A percentile compares a stretch with the other conserved stretches of the same genome.
Conservation (phyloP, 495 filamentous ascomycete genomes). For the Tuber borchii region DNA sequence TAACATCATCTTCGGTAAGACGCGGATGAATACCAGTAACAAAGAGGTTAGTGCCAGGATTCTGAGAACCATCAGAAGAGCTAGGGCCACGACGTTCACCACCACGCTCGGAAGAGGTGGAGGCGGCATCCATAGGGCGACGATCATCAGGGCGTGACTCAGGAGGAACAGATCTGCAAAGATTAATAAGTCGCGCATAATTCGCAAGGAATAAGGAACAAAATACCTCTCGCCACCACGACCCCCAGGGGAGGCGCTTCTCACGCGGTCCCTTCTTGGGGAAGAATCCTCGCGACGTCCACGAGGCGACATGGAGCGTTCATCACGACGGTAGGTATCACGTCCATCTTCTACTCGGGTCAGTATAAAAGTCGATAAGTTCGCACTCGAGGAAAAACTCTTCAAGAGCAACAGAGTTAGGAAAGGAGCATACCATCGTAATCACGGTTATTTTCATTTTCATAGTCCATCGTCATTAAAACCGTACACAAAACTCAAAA, state of each 20-base stretch:
- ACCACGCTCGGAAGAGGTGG: conserved; percentile 49
- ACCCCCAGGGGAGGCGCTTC: conserved; percentile 87
- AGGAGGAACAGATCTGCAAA: conserved; percentile 44
- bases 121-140: conserved; percentile 44
- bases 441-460: conserved; percentile 70
- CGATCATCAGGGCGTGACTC: conserved; percentile 41
- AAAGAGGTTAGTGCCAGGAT: conserved; percentile 96
- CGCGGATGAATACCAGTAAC: conserved; percentile 97
- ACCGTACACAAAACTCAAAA: conserved; percentile 19
- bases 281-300: conserved; percentile 64
- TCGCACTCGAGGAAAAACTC: conserved; percentile 8
- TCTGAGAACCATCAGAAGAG: conserved; percentile 68
- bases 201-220: conserved; percentile 5
- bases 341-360: conserved; percentile 31
- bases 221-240: conserved; percentile 70
- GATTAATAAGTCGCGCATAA: conserved; percentile 26
- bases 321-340: conserved; percentile 36
- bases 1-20: conserved; percentile 82
- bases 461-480: conserved; percentile 63
- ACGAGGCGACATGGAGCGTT: conserved; percentile 42
- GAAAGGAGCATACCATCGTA: conserved; percentile 65
- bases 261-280: conserved; percentile 70
- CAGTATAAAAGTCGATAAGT: conserved; percentile 8
- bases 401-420: background rate
- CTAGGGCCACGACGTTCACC: conserved; percentile 64